phyloP scores from a whole-genome alignment of 139 green algal species.

The Asterochloris sp. region DNA sequence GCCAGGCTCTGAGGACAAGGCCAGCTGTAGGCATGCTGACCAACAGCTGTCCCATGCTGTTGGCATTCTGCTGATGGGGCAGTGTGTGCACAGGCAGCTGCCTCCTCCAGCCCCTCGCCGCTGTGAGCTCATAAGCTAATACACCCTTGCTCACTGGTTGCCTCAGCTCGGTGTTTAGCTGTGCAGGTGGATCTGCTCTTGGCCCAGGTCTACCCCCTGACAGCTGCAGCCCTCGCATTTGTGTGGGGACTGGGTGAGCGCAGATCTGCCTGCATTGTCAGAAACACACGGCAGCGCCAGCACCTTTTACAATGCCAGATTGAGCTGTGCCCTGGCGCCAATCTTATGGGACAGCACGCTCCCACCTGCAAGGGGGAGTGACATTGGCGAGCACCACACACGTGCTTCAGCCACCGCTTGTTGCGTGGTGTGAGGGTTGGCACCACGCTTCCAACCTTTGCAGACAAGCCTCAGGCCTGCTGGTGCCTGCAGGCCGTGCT shows the following conservation, averaged over 20 bases:
- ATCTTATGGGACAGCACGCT: background rate
- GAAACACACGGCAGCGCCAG: background rate
- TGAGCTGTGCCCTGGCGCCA: background rate
- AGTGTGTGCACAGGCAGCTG: too few species aligned
- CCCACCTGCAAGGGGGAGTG: background rate
- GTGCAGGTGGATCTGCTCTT: background rate
- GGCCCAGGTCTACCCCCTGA: slow-evolving; percentile 17
- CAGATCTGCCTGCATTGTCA: background rate
- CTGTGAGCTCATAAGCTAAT: too few species aligned
- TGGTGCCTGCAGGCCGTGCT: slow-evolving; percentile 15
- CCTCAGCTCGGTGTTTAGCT: background rate
- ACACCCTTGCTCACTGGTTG: background rate
- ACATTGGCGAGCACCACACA: background rate
- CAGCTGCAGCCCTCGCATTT: slow-evolving; percentile 1
- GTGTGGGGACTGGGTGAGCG: slow-evolving; percentile 12
- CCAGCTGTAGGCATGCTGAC: too few species aligned
- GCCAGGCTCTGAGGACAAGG: too few species aligned
- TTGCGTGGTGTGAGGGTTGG: background rate
- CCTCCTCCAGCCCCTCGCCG: too few species aligned
- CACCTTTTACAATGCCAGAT: background rate
- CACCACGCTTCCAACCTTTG: background rate
- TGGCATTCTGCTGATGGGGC: too few species aligned
- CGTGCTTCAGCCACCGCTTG: too few species aligned
- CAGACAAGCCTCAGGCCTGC: background rate
- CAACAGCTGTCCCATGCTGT: too few species aligned